Base-by-base conservation (phyloP, 805 yeast species). In the Candida loeiensis region DNA sequence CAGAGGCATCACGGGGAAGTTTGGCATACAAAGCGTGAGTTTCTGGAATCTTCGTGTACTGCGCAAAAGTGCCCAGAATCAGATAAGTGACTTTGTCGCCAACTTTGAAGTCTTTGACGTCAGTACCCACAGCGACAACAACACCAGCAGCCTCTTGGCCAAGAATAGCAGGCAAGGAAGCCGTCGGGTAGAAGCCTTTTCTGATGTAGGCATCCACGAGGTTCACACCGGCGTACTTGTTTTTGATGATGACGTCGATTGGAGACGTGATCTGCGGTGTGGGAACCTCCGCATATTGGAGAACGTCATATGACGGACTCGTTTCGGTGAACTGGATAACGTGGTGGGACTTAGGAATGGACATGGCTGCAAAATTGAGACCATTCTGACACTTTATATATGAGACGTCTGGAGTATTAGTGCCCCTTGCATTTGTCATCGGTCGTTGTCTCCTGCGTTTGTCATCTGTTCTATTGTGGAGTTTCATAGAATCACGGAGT, bases 131-230 rank as follows among this genome's bases (percentile, higher is more conserved):
- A 4, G 79, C 76, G 25, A 72, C 88, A 34, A 88, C 76, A 14
- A 60, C 74, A 28, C 95, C 95, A 16, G 79, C 61, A 2, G 87
- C 91, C 51, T 80, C 87, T 44, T 88, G 70, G 18, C 96, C 96
- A 24, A 85, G 66, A 19, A 77, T 63, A 46, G 68, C 73, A 0
- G 98, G 97, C 22, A 53, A 46, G 34, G 63, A 56, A 20, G 63
- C 53, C 9, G 69, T 52, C 5, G 86, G 84, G 54, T 90, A 90
- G 4, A 83, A 53, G 3, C 96, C 96, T 37, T 66, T 74, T 55
- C 96, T 76, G 67, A 85, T 85, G 63, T 89, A 90, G 4, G 79
- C 69, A 53, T 90, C 97, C 48, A 88, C 83, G 66, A 76, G 85
- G 52, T 88, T 88, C 53, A 88, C 66, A 24, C 98, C 98, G 9